Evolutionary conservation across 495 filamentous ascomycete genomes (phyloP).

Genomic region (Endocarpon pusillum): DNA sequence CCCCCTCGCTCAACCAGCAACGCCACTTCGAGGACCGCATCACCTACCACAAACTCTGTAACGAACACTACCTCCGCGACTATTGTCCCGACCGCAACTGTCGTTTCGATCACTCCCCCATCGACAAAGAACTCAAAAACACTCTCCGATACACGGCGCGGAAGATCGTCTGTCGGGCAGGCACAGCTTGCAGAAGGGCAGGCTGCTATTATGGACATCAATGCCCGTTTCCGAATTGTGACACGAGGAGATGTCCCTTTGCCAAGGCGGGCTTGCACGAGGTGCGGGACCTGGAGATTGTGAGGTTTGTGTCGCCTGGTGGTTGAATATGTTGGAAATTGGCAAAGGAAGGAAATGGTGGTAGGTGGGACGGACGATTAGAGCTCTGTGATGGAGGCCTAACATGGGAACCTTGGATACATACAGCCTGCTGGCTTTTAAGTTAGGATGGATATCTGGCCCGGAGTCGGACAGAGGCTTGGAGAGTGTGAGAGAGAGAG

Average conservation of each 20-base stretch:
- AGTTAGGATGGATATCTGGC: too few relatives aligned
- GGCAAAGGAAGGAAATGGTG: too few relatives aligned
- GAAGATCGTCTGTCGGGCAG: neutral
- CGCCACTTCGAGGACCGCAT: neutral
- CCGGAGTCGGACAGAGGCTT: too few relatives aligned
- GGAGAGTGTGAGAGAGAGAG: too few relatives aligned
- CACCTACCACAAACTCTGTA: neutral
- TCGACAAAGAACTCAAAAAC: neutral
- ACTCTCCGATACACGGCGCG: neutral
- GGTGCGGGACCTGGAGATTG: too few relatives aligned
- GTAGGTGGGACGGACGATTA: too few relatives aligned
- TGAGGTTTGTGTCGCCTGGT: too few relatives aligned
- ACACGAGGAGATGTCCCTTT: neutral
- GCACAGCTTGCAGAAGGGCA: neutral
- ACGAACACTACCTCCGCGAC: neutral
- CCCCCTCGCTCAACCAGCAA: neutral
- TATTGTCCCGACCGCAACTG: neutral
- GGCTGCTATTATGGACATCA: conserved; percentile 1
- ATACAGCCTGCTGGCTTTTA: too few relatives aligned
- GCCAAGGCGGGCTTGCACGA: too few relatives aligned
- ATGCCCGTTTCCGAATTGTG: neutral
- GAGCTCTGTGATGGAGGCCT: too few relatives aligned
- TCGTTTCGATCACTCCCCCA: neutral
- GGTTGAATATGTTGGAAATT: too few relatives aligned
- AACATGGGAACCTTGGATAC: too few relatives aligned